phyloP scores from a whole-genome alignment of 257 asterid genomes.

The Forsythia suspensa region DNA sequence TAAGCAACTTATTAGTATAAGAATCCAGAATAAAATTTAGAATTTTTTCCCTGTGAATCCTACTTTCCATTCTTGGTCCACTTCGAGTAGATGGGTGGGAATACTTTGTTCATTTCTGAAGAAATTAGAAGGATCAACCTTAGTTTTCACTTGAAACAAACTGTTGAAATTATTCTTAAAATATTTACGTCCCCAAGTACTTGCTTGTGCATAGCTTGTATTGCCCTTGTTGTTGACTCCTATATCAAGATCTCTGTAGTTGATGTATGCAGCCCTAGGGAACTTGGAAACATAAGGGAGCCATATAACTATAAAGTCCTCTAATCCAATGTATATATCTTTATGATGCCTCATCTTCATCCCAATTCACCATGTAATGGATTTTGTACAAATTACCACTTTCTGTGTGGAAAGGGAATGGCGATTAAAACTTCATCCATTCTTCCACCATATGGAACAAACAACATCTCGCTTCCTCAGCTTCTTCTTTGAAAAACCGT shows the following conservation, averaged over 20 bases:
- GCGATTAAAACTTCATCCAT: slow-evolving; percentile 5
- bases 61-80: not conserved
- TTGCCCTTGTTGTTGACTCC: not conserved
- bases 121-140: not conserved
- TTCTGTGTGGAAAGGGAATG: not conserved
- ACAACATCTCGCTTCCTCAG: not conserved
- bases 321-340: not conserved
- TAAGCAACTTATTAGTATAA: too few species aligned
- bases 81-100: not conserved
- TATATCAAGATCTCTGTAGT: slow-evolving; percentile 16
- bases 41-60: not conserved
- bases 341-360: not conserved
- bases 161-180: not conserved
- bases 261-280: not conserved
- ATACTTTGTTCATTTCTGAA: not conserved
- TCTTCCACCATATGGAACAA: slow-evolving; percentile 26
- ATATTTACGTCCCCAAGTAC: not conserved
- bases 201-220: not conserved
- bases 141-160: not conserved
- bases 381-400: not conserved
- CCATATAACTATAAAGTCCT: not conserved
- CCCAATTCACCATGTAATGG: not conserved
- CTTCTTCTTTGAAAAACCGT: not conserved
- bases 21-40: too few species aligned
- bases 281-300: not conserved